These are phyloP conservation scores for Verticillium zaregamsianum DNA, from an alignment of 2,329 filamentous ascomycete genomes.

Conservation along the genomic window DNA sequence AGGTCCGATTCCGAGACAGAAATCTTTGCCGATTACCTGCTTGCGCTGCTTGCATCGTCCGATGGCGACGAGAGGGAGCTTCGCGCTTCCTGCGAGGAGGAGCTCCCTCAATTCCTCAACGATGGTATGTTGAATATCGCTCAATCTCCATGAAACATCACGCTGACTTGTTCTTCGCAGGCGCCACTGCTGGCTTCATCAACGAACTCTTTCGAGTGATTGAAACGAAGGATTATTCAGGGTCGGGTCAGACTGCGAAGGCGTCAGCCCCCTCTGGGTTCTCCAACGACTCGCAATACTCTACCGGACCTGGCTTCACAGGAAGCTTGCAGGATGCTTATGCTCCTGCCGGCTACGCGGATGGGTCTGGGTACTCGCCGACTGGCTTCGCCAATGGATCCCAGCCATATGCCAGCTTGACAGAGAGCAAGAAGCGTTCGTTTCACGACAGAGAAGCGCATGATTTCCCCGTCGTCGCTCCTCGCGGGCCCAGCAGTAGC, in stretches of 20 bases:
- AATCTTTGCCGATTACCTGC: slow-evolving; percentile 80
- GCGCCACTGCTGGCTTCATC: slow-evolving; percentile 26
- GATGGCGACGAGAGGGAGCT: slow-evolving; percentile 64
- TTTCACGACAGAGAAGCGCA: slow-evolving; percentile 23
- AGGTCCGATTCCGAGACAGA: slow-evolving; percentile 78
- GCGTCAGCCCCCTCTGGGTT: background rate
- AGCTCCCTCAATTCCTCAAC: slow-evolving; percentile 71
- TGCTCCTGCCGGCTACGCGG: too few relatives aligned
- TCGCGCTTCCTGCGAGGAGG: slow-evolving; percentile 62
- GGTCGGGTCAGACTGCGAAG: background rate
- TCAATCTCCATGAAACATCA: too few relatives aligned
- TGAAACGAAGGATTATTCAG: slow-evolving; percentile 51
- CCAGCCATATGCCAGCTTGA: background rate
- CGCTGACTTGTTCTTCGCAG: background rate
- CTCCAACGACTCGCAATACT: background rate
- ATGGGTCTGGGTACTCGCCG: too few relatives aligned
- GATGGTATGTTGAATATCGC: slow-evolving; percentile 44
- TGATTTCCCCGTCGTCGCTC: slow-evolving; percentile 1
- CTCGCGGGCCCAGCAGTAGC: slow-evolving; percentile 20
- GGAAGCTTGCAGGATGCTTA: too few relatives aligned
- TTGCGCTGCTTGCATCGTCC: slow-evolving; percentile 64
- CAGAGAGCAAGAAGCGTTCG: slow-evolving; percentile 24
- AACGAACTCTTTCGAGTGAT: slow-evolving; percentile 67
- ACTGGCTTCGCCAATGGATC: background rate
- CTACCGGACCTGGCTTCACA: background rate